Evolutionary conservation across 768 basidiomycete species (phyloP), one percentile per base, ranked within the genome.

Genomic region (Suillus spraguei): DNA sequence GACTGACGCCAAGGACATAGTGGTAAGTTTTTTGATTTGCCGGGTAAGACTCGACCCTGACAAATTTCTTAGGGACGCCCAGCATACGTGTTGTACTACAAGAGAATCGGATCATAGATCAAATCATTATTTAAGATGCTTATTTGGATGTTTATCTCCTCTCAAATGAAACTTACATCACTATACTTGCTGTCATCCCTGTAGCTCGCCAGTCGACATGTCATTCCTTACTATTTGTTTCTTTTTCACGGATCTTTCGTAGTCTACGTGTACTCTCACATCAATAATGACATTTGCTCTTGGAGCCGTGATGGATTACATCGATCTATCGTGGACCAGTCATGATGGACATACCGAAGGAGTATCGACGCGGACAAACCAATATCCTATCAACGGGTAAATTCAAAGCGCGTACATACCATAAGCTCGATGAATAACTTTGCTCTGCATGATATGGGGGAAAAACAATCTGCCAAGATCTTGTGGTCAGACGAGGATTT

Each of bases 81-180:
- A 7, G 92, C 92, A 70, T 94, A 94, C 70, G 89, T 94, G 50
- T 76, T 94, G 74, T 94, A 91, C 74, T 94, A 91, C 77, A 91
- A 91, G 74, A 80, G 90, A 71, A 81, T 80, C 65, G 71, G 63
- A 55, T 60, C 66, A 11, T 76, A 74, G 65, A 68, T 38, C 55
- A 39, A 35, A 52, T 41, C 41, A 62, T 5, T 58, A 58, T 41
- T 58, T 58, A 58, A 58, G 24, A 58, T 58, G 56, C 56, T 58
- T 58, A 58, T 58, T 58, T 32, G 39, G 56, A 32, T 58, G 38
- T 58, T 58, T 58, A 58, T 60, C 28, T 63, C 5, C 39, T 33
- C 1, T 32, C 56, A n/a, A 39, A 32, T 60, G n/a, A 35, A 58
- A 58, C 56, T 58, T 58, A 58, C 38, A 58, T 58, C 39, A 38